phyloP scores from a whole-genome alignment of 129 eudicot genomes.

The Escallonia herrerae region DNA sequence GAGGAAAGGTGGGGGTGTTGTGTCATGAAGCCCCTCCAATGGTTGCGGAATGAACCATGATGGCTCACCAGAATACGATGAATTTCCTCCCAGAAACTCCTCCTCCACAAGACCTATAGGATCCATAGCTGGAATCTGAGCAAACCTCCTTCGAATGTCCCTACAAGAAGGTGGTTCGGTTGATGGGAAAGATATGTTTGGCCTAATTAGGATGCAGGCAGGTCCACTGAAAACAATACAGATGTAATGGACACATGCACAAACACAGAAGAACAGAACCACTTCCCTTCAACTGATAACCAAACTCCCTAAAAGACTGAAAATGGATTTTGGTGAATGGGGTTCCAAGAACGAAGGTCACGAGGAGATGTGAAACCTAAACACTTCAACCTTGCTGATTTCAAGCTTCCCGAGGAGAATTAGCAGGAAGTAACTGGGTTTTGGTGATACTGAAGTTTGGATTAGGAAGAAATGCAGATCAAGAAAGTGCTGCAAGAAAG shows the following conservation, averaged over 20 bases:
- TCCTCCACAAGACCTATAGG: constrained; percentile 13
- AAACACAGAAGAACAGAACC: no score
- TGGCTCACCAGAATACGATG: constrained; percentile 7
- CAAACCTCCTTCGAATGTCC: no score
- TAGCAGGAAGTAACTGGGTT: background rate
- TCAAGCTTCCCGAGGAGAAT: background rate
- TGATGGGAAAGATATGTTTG: background rate
- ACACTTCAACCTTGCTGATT: no score
- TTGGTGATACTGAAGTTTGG: background rate
- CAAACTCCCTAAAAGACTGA: no score
- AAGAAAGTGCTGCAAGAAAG: background rate
- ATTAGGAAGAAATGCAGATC: background rate
- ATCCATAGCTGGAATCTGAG: constrained; percentile 11
- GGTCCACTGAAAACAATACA: background rate
- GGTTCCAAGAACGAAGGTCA: background rate
- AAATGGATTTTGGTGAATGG: background rate
- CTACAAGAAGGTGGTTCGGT: background rate
- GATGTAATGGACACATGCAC: no score
- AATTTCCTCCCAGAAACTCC: constrained; percentile 11
- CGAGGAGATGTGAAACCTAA: no score
- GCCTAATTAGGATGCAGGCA: background rate
- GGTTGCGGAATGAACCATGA: constrained; percentile 43
- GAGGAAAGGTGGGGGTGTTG: constrained; percentile 76
- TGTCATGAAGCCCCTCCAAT: constrained; percentile 58
- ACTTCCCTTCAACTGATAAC: no score